Conservation (phyloP, 129 eudicot species). For the Smallanthus sonchifolius region DNA sequence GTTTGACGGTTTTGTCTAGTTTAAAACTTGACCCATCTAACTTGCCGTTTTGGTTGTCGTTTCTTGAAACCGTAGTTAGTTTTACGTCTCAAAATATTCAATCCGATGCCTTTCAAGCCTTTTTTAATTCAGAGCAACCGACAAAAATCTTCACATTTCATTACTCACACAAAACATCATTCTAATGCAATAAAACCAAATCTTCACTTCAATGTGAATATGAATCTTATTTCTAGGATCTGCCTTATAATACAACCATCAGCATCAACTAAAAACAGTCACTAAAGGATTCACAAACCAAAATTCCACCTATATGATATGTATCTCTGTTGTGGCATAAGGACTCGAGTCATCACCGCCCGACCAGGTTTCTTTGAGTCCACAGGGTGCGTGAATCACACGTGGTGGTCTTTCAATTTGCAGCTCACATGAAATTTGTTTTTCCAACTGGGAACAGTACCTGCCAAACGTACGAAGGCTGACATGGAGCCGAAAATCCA, state of each 20-base stretch:
- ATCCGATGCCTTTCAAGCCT: not conserved
- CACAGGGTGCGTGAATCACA: conserved; percentile 20
- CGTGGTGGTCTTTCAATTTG: conserved; percentile 33
- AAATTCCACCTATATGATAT: conserved; percentile 14
- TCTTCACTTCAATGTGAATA: conserved; percentile 17
- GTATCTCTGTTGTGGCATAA: conserved; percentile 29
- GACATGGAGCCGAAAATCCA: conserved; percentile 60
- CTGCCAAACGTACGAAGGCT: conserved; percentile 41
- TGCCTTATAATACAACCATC: not conserved
- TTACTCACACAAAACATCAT: conserved; percentile 6
- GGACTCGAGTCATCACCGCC: conserved; percentile 28
- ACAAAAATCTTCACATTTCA: not conserved
- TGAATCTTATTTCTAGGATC: conserved; percentile 12
- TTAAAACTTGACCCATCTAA: too few relatives aligned
- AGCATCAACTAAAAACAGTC: not conserved
- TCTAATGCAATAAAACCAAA: conserved; percentile 3
- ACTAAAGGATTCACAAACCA: not conserved
- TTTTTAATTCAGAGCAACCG: not conserved
- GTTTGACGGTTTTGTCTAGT: too few relatives aligned
- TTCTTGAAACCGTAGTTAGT: too few relatives aligned
- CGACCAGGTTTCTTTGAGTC: conserved; percentile 27
- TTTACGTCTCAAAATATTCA: too few relatives aligned
- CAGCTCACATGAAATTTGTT: conserved; percentile 17
- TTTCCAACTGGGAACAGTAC: conserved; percentile 45
- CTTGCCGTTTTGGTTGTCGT: too few relatives aligned